A percentile compares a stretch with the other conserved stretches of the same genome.
These are phyloP conservation scores for Cornus florida DNA, from an alignment of 148 eudicot genomes.

Conservation along the genomic window DNA sequence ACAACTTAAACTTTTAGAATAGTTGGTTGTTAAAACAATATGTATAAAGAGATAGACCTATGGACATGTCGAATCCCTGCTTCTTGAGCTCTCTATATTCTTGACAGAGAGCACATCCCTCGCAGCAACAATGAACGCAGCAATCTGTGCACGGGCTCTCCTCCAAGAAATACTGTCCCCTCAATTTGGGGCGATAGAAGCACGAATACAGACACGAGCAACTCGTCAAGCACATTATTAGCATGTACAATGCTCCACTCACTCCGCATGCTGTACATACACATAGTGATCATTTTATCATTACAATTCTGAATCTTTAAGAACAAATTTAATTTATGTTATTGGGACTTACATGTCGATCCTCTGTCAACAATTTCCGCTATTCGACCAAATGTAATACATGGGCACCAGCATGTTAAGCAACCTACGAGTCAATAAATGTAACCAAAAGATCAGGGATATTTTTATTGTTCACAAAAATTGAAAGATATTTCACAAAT, in stretches of 20 bases:
- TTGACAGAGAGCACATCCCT: slow-evolving; percentile 5
- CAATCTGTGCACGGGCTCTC: background rate
- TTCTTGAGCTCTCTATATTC: slow-evolving; percentile 10
- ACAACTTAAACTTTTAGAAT: background rate
- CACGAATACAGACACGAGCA: background rate
- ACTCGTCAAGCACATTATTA: background rate
- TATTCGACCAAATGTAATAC: slow-evolving; percentile 21
- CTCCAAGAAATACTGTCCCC: slow-evolving; percentile 5
- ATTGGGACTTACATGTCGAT: slow-evolving; percentile 18
- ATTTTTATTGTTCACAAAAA: too few relatives aligned
- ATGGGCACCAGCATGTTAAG: slow-evolving; percentile 24
- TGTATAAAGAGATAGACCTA: background rate
- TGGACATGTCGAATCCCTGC: slow-evolving; percentile 1
- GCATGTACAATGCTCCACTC: slow-evolving; percentile 6
- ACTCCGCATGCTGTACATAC: slow-evolving; percentile 1
- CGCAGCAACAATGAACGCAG: slow-evolving; percentile 5
- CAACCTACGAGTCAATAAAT: slow-evolving; percentile 5
- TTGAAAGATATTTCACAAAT: too few relatives aligned
- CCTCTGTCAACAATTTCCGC: slow-evolving; percentile 25
- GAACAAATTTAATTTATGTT: background rate
- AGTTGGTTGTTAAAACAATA: background rate
- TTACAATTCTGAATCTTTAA: background rate
- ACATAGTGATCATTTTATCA: background rate
- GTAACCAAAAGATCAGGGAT: background rate
- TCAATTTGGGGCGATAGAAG: slow-evolving; percentile 2